These are phyloP conservation scores for Fusarium agapanthi DNA, from an alignment of 2,329 filamentous ascomycete species.

Conservation along the genomic window DNA sequence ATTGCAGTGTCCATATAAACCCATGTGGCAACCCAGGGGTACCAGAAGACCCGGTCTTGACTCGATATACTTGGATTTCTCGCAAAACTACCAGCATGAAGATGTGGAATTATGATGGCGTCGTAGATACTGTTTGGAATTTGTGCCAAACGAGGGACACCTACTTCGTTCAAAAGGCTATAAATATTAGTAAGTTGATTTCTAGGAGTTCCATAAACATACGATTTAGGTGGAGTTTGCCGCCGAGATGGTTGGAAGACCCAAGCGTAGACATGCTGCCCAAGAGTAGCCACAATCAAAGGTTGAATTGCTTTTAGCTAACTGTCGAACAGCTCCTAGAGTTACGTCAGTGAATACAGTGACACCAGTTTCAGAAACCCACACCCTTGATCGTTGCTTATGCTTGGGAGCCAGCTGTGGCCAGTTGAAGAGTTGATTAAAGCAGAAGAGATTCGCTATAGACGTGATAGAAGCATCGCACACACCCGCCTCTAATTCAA, in stretches of 20 bases:
- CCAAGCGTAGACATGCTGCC: neutral
- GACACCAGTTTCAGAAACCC: fast-evolving
- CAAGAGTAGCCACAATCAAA: neutral
- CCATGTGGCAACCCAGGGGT: neutral
- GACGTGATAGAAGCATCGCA: neutral
- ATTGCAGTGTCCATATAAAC: fast-evolving
- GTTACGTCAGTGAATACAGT: fast-evolving
- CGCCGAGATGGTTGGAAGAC: neutral
- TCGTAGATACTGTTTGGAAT: neutral
- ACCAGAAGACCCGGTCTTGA: neutral
- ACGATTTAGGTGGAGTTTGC: neutral
- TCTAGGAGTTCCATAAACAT: fast-evolving
- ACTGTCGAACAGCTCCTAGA: neutral
- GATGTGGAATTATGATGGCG: neutral
- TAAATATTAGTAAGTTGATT: fast-evolving
- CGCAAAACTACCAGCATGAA: neutral
- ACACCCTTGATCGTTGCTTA: neutral
- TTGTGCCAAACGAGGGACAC: neutral
- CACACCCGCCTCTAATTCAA: fast-evolving
- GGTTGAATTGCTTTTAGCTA: neutral
- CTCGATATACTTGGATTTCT: neutral
- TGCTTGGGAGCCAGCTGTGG: neutral
- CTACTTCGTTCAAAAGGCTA: neutral
- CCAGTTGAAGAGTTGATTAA: neutral
- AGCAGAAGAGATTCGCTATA: neutral